A percentile compares a stretch with the other conserved stretches of the same genome.
Conservation (phyloP, 164 flowering plant species). For the Piper longum region DNA sequence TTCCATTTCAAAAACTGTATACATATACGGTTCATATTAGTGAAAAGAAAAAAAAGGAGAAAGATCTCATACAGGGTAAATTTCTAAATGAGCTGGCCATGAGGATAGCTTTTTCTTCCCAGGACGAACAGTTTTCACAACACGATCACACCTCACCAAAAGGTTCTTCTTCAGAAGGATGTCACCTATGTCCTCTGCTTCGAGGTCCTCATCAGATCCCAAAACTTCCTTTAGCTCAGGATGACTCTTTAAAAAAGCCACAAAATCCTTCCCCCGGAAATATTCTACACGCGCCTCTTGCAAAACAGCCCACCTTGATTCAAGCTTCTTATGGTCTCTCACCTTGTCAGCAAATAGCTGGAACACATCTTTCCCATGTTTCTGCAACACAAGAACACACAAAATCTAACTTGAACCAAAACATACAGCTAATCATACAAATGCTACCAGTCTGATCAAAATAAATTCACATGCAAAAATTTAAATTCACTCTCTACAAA, state of each 20-base stretch:
- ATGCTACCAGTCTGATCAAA: background rate
- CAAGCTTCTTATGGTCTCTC: slow-evolving; percentile 81
- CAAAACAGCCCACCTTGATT: slow-evolving; percentile 92
- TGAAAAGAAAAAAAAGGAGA: background rate
- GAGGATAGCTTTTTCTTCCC: slow-evolving; percentile 94
- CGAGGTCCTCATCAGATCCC: slow-evolving; percentile 55
- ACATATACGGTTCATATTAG: background rate
- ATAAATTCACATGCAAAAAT: background rate
- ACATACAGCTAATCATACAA: background rate
- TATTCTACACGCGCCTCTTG: slow-evolving; percentile 96
- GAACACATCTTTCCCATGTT: slow-evolving; percentile 71
- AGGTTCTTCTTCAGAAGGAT: slow-evolving; percentile 57
- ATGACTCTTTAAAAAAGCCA: slow-evolving; percentile 62
- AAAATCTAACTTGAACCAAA: background rate
- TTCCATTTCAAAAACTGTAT: background rate
- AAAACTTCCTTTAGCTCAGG: slow-evolving; percentile 65
- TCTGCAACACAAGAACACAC: slow-evolving; percentile 25
- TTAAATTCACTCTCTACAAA: too few relatives aligned
- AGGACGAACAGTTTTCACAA: slow-evolving; percentile 87
- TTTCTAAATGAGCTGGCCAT: slow-evolving; percentile 97
- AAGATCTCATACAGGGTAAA: slow-evolving; percentile 51
- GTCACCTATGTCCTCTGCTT: slow-evolving; percentile 68
- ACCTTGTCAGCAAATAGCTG: slow-evolving; percentile 94
- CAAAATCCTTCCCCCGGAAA: slow-evolving; percentile 88
- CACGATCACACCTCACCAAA: slow-evolving; percentile 89